Conservation (phyloP, 2,329 filamentous ascomycete species). For the Cladosporium austrohemisphaericum region DNA sequence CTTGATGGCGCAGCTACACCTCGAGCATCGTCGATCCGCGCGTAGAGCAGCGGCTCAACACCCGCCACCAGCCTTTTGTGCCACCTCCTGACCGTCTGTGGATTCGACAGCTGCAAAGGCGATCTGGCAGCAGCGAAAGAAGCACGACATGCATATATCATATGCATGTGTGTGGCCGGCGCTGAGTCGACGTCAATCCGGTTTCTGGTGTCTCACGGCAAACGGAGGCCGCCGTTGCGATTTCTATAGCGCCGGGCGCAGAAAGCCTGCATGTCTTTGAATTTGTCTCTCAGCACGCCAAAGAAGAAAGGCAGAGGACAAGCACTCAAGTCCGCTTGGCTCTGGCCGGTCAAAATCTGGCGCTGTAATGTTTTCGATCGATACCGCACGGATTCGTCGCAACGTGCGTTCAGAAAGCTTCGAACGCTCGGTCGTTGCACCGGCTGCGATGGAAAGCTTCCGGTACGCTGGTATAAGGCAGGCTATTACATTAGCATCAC, state of each 20-base stretch:
- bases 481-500: conserved; percentile 6
- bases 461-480: conserved; percentile 4
- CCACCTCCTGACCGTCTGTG: conserved; percentile 10
- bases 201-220: conserved; percentile 6
- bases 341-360: no score
- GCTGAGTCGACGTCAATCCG: neutral
- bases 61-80: conserved; percentile 2
- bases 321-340: no score
- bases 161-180: conserved; percentile 5
- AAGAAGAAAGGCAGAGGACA: no score
- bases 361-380: no score
- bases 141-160: neutral
- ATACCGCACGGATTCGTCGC: neutral
- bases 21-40: conserved; percentile 8
- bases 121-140: conserved; percentile 3
- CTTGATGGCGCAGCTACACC: conserved; percentile 2
- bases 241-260: no score
- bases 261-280: no score
- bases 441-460: neutral
- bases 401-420: neutral
- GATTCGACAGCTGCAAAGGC: conserved; percentile 8
- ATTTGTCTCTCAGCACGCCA: neutral
- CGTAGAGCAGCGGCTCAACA: conserved; percentile 4
- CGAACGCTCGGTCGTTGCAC: conserved; percentile 1
- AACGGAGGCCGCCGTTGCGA: neutral